phyloP scores from a whole-genome alignment of 768 basidiomycete species.

The Leccinum olivaceopallidum region DNA sequence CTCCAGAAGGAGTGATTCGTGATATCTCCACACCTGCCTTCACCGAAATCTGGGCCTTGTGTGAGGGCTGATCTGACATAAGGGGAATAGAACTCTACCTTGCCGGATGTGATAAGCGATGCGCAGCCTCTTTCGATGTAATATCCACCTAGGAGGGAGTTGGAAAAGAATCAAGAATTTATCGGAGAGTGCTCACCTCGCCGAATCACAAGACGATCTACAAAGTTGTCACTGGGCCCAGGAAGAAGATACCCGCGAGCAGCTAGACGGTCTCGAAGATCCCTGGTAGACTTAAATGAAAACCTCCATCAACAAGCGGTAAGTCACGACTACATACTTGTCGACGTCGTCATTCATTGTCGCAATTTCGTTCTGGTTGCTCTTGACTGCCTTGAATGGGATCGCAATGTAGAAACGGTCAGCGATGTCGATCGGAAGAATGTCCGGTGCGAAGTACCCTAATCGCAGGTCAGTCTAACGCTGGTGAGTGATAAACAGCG shows the following conservation, averaged over 20 bases:
- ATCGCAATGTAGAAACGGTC: constrained; percentile 12
- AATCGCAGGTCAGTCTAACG: not conserved
- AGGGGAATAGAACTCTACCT: not conserved
- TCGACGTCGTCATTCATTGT: not conserved
- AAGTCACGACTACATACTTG: not conserved
- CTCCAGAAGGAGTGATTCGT: not conserved
- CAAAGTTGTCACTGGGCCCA: not conserved
- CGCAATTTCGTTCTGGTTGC: not conserved
- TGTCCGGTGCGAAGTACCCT: constrained; percentile 10
- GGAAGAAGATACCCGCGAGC: not conserved
- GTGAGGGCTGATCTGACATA: not conserved
- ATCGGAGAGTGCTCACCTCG: not conserved
- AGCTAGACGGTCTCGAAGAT: not conserved
- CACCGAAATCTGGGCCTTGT: not conserved
- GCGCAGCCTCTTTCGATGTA: not conserved
- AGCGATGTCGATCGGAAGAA: constrained; percentile 10
- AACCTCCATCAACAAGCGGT: not conserved
- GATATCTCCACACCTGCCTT: not conserved
- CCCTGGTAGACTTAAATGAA: not conserved
- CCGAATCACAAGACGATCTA: not conserved
- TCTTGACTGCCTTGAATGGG: constrained; percentile 2
- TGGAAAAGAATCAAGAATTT: not conserved
- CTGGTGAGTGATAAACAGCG: not conserved
- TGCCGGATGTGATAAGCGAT: not conserved
- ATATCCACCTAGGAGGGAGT: not conserved